These are phyloP conservation scores for Fusarium transvaalense DNA, from an alignment of 2,329 filamentous ascomycete species.

Conservation along the genomic window DNA sequence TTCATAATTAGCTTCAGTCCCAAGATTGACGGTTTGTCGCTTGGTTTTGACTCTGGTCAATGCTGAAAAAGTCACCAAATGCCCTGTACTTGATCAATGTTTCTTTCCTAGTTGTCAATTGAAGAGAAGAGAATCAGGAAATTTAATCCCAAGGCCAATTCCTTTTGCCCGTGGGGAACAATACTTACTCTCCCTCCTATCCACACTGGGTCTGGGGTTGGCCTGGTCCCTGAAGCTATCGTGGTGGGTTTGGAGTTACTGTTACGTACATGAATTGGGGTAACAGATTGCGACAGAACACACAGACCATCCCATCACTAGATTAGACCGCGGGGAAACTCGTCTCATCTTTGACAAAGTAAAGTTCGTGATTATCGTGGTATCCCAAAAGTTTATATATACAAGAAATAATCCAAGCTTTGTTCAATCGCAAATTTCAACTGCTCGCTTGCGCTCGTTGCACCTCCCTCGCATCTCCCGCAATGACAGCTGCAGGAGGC, in stretches of 20 bases:
- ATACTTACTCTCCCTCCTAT: background rate
- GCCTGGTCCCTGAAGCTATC: slow-evolving; percentile 26
- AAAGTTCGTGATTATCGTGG: slow-evolving; percentile 12
- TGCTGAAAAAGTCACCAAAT: no score
- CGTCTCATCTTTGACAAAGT: slow-evolving; percentile 3
- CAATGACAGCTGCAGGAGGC: slow-evolving; percentile 36
- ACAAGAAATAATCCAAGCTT: background rate
- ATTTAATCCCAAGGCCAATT: background rate
- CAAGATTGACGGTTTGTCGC: background rate
- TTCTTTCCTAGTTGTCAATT: background rate
- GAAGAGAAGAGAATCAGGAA: no score
- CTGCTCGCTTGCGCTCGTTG: slow-evolving; percentile 29
- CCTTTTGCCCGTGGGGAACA: slow-evolving; percentile 17
- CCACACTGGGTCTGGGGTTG: slow-evolving; percentile 31
- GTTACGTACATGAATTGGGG: slow-evolving; percentile 40
- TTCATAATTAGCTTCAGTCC: background rate
- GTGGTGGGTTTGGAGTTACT: slow-evolving; percentile 10
- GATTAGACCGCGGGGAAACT: background rate
- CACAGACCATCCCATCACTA: background rate
- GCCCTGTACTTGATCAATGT: background rate
- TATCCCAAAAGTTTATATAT: background rate
- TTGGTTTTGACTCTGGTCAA: background rate
- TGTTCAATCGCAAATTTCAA: slow-evolving; percentile 8
- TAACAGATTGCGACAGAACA: background rate
- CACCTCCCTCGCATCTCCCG: slow-evolving; percentile 32